Evolutionary conservation across 2,329 filamentous ascomycete species (phyloP).

Genomic region (Lachnellula subtilissima): DNA sequence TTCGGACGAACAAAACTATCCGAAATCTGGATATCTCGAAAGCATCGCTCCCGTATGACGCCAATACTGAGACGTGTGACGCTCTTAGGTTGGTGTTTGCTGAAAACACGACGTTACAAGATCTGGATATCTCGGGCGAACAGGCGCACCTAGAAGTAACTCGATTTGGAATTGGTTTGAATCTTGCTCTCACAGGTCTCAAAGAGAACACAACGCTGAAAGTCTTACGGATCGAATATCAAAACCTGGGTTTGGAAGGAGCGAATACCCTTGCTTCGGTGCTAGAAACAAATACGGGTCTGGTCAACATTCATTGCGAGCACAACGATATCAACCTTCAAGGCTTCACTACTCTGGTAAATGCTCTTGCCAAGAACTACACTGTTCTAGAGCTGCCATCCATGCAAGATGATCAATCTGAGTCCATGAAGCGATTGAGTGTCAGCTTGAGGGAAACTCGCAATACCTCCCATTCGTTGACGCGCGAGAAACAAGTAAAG

Average conservation of each 20-base stretch:
- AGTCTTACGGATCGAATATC: conserved; percentile 60
- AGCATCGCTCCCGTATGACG: conserved; percentile 64
- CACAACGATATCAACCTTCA: conserved; percentile 69
- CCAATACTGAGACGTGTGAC: conserved; percentile 61
- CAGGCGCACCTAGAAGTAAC: conserved; percentile 67
- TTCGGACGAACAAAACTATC: conserved; percentile 59
- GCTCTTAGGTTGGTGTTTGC: conserved; percentile 60
- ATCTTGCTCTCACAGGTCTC: conserved; percentile 59
- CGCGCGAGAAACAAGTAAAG: conserved; percentile 21
- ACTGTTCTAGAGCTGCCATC: conserved; percentile 56
- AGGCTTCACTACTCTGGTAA: conserved; percentile 64
- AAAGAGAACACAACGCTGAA: conserved; percentile 59
- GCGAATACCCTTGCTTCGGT: conserved; percentile 66
- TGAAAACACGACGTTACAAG: conserved; percentile 60
- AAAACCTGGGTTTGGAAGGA: conserved; percentile 64
- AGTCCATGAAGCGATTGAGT: conserved; percentile 51
- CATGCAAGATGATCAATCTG: conserved; percentile 57
- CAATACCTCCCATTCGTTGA: conserved; percentile 7
- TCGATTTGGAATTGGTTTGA: conserved; percentile 63
- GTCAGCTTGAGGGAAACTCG: conserved; percentile 24
- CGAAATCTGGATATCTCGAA: conserved; percentile 65
- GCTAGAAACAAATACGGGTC: conserved; percentile 56
- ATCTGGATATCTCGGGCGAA: conserved; percentile 67
- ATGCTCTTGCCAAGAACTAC: conserved; percentile 61
- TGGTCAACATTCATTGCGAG: conserved; percentile 64